Base-by-base conservation (phyloP, 306 rosid genomes). In the Nissolia schottii region DNA sequence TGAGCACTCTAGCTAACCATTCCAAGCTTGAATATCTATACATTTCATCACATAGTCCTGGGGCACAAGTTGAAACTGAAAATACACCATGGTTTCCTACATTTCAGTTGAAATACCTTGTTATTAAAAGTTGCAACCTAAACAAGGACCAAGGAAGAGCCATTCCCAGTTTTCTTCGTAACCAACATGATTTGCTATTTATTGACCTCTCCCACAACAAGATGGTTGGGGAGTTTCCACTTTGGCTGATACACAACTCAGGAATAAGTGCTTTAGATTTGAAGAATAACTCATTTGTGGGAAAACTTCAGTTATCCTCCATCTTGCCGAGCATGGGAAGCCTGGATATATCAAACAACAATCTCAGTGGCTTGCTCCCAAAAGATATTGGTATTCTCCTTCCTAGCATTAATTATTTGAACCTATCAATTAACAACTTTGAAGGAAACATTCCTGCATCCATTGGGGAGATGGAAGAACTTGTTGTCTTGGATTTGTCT, bases 231-330 rank as follows among this genome's bases (percentile, higher is more conserved):
- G 28, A n/a, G 32, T 60, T 81, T 14, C 79, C 85, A 7, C 25
- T 3, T 31, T 77, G 82, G 80, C 12, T 74, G 74, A 6, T 80
- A 6, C 57, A 72, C 7, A 79, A 79, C 35, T 3, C 82, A 23
- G 27, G 11, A 11, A 27, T 78, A 1, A 0, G 18, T 27, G 1
- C 0, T 10, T 18, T 72, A 0, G 0, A 0, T 19, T 15, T 48
- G 16, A 12, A 0, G 7, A 35, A 37, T 12, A 79, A 72, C 46
- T 72, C 19, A 22, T 14, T 79, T 31, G 16, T 0, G 4, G 77
- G 77, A 59, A 18, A 27, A 4, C 12, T 56, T 11, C 25, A n/a
- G 10, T 10, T 50, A 1, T 12, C 4, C 34, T 69, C 73, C 49
- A 5, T 14, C 6, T n/a, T n/a, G n/a, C n/a, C n/a, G n/a, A n/a